Base-by-base conservation (phyloP, 345 rosid species). In the Aquilaria malaccensis region DNA sequence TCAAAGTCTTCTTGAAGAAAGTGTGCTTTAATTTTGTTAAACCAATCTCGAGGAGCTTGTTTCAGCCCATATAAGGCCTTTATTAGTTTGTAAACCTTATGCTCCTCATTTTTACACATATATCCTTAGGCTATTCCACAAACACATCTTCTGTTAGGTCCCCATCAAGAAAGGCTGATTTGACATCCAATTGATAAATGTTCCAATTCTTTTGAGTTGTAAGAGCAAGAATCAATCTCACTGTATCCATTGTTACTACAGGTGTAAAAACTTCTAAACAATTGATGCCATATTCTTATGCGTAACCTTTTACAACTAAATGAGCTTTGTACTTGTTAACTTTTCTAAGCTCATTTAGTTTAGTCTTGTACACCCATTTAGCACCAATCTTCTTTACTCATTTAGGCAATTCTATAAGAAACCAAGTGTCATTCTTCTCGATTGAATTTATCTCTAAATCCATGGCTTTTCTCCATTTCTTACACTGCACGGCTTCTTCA, bases 341-440 rank as follows among this genome's bases (percentile, higher is more conserved):
- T 11, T 11, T 15, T 0, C 48, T 55, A 61, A 65, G 9, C 14
- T 46, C 52, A 33, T 54, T 52, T 43, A 45, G 60, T 9, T 71
- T 71, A 0, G 52, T 54, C 49, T n/a, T 66, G 50, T 59, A 60
- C 7, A 71, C 47, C 63, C 59, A 71, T 37, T 71, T 71, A 31
- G 53, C 47, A 13, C 75, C 47, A 61, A 55, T 49, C 2, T 41
- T 30, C 9, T 70, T 50, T 12, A 52, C 60, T 9, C 57, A 12
- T 45, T 43, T 5, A n/a, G 45, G 58, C 12, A 57, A 30, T 14
- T 63, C 50, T 6, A 29, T 46, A 30, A 63, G 2, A 2, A 47
- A 0, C 59, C 60, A 64, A 14, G 61, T 70, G 30, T 52, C 12
- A 45, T 45, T 70, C 9, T 51, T 58, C 43, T 52, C 49, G 10